phyloP scores from a whole-genome alignment of 768 basidiomycete genomes.

The Psilocybe sp. region DNA sequence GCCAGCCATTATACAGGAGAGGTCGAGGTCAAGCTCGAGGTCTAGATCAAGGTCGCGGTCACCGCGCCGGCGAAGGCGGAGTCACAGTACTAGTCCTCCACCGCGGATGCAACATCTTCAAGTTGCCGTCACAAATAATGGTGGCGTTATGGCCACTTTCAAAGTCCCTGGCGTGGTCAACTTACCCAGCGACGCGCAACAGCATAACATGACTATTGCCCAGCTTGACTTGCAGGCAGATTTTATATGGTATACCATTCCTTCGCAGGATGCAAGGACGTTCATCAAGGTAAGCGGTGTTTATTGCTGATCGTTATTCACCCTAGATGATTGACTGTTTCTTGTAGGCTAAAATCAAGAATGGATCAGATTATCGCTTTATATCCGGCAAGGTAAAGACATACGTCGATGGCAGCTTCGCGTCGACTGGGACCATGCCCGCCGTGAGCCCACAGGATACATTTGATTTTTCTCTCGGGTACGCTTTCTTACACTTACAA shows the following conservation, averaged over 20 bases:
- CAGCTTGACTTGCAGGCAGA: conserved; percentile 24
- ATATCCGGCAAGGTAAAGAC: conserved; percentile 43
- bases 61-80: not conserved
- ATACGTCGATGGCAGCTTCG: conserved; percentile 50
- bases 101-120: not conserved
- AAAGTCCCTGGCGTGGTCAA: conserved; percentile 25
- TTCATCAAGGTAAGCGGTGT: conserved; percentile 22
- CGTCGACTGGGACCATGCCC: conserved; percentile 36
- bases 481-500: conserved; percentile 6
- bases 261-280: conserved; percentile 26
- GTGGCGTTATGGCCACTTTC: conserved; percentile 27
- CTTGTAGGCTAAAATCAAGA: conserved; percentile 40
- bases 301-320: not conserved
- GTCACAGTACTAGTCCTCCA: not conserved
- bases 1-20: not conserved
- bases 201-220: conserved; percentile 29
- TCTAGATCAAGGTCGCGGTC: not conserved
- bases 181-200: conserved; percentile 26
- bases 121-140: conserved; percentile 15
- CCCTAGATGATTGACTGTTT: not conserved
- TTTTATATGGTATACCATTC: conserved; percentile 31
- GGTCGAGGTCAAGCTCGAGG: not conserved
- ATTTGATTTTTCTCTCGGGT: conserved; percentile 41
- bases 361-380: conserved; percentile 46
- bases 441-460: conserved; percentile 34